Conservation (phyloP, 306 rosid genomes). For the Dryas drummondii region DNA sequence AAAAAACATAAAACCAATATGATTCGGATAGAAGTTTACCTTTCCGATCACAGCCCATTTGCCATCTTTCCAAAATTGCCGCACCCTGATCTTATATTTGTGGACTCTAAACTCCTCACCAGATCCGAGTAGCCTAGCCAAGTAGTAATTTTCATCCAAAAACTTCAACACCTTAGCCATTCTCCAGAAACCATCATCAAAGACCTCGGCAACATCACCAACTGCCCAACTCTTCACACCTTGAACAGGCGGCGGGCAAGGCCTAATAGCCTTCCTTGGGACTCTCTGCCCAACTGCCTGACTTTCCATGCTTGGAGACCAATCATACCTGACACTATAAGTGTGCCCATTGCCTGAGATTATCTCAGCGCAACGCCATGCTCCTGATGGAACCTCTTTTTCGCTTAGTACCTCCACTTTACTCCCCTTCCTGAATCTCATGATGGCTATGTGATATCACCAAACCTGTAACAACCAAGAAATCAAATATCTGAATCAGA, state of each 20-base stretch:
- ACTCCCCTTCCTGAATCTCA: slow-evolving; percentile 66
- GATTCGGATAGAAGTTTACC: slow-evolving; percentile 40
- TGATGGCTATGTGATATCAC: slow-evolving; percentile 21
- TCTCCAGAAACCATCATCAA: slow-evolving; percentile 62
- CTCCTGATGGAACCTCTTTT: slow-evolving; percentile 39
- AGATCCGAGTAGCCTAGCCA: slow-evolving; percentile 63
- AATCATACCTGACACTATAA: slow-evolving; percentile 48
- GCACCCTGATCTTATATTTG: slow-evolving; percentile 48
- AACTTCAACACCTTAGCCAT: slow-evolving; percentile 43
- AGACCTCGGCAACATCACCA: slow-evolving; percentile 68
- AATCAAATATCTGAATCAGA: slow-evolving; percentile 3
- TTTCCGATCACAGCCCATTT: slow-evolving; percentile 55
- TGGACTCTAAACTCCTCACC: slow-evolving; percentile 43
- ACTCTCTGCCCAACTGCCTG: slow-evolving; percentile 49
- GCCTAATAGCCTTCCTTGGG: slow-evolving; percentile 64
- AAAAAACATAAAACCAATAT: neutral
- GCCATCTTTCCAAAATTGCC: slow-evolving; percentile 60
- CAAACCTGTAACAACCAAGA: slow-evolving; percentile 35
- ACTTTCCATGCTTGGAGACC: slow-evolving; percentile 18
- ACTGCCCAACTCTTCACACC: slow-evolving; percentile 41
- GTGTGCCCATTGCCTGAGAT: slow-evolving; percentile 62
- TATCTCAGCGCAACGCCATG: slow-evolving; percentile 70
- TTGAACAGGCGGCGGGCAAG: slow-evolving; percentile 50
- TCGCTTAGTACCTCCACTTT: slow-evolving; percentile 69
- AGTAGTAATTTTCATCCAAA: slow-evolving; percentile 37